Conservation (phyloP, 257 asterid genomes). For the Linaria vulgaris region DNA sequence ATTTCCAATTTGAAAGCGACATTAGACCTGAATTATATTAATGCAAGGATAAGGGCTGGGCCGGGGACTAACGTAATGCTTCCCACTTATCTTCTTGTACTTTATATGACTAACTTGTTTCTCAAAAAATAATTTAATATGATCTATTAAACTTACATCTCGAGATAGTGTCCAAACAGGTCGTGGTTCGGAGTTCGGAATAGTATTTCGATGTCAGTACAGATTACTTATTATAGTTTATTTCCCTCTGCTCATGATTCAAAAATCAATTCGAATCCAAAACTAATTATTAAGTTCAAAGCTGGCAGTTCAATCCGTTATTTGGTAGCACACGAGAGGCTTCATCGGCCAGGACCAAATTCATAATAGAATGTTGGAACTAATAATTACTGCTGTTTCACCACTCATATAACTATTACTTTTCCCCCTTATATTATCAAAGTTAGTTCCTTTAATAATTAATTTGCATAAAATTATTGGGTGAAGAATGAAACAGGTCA, state of each 20-base stretch:
- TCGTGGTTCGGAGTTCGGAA: background rate
- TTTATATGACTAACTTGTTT: background rate
- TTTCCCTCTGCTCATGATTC: background rate
- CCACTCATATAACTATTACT: background rate
- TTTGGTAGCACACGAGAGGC: too few species aligned
- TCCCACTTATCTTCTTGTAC: background rate
- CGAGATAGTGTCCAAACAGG: background rate
- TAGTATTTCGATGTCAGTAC: background rate
- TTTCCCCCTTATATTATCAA: background rate
- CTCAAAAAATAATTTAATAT: background rate
- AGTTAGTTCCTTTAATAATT: background rate
- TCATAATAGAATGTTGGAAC: background rate
- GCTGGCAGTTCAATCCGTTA: background rate
- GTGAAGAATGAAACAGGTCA: conserved; percentile 52
- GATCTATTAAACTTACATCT: background rate
- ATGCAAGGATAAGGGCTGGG: background rate
- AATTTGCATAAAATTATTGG: conserved; percentile 10
- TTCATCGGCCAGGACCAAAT: background rate
- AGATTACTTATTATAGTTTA: background rate
- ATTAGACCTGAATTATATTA: conserved; percentile 8
- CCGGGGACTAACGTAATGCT: background rate
- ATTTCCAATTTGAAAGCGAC: conserved; percentile 19
- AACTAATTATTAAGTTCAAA: background rate
- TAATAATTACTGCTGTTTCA: background rate
- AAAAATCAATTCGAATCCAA: background rate